phyloP scores from a whole-genome alignment of 2,329 filamentous ascomycete genomes.

The Penicillium sp. region DNA sequence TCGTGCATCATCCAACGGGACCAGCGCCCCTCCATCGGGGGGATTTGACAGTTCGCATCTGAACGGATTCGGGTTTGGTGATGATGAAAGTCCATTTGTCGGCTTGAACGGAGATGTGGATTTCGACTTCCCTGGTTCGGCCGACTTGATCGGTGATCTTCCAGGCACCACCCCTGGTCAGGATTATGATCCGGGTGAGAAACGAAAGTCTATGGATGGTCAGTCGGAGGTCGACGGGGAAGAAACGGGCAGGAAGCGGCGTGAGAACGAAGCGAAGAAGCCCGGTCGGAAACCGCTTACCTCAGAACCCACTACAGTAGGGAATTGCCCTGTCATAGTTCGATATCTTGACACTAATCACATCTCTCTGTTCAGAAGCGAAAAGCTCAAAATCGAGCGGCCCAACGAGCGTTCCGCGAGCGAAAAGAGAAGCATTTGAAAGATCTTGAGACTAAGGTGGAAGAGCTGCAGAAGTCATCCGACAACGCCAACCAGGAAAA shows the following conservation, averaged over 20 bases:
- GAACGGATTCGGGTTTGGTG: conserved; percentile 47
- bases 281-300: conserved; percentile 93
- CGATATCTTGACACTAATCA: neutral
- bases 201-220: conserved; percentile 51
- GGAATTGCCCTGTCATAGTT: conserved; percentile 35
- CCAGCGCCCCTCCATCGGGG: conserved; percentile 28
- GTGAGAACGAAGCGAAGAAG: conserved; percentile 85
- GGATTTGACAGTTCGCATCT: conserved; percentile 36
- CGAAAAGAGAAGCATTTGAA: conserved; percentile 75
- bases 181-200: conserved; percentile 54
- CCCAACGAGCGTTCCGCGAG: conserved; percentile 87
- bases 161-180: conserved; percentile 45
- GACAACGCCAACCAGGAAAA: conserved; percentile 83
- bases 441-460: conserved; percentile 52
- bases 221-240: conserved; percentile 59
- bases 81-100: conserved; percentile 71
- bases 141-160: conserved; percentile 70
- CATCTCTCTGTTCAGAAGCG: conserved; percentile 35
- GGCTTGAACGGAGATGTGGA: conserved; percentile 78
- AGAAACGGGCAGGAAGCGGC: conserved; percentile 60
- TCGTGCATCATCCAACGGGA: conserved; percentile 45
- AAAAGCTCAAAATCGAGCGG: conserved; percentile 91
- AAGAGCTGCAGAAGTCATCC: conserved; percentile 69
- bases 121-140: conserved; percentile 59
- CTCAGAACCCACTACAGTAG: conserved; percentile 89